phyloP scores from a whole-genome alignment of 352 stramenopile species.

The Phytophthora citricola region DNA sequence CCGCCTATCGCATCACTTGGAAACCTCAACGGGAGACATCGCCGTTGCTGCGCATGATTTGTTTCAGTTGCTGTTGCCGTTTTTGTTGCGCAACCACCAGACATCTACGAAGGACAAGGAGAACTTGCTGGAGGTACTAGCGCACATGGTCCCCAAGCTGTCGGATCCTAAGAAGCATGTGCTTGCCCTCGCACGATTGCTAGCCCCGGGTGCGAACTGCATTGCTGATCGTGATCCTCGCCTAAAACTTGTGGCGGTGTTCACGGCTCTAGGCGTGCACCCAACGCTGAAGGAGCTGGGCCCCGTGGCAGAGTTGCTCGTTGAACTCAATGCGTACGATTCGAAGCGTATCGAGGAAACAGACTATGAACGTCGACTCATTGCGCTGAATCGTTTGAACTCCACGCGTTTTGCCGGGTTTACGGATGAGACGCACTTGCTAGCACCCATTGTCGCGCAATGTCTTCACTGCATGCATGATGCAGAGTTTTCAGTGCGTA shows the following conservation, averaged over 20 bases:
- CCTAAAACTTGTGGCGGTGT: constrained; percentile 73
- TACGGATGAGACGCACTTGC: constrained; percentile 57
- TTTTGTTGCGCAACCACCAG: constrained; percentile 85
- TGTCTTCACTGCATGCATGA: constrained; percentile 88
- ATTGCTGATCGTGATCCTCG: constrained; percentile 67
- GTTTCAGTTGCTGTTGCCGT: constrained; percentile 87
- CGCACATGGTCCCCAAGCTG: constrained; percentile 80
- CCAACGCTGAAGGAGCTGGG: constrained; percentile 38
- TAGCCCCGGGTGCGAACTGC: constrained; percentile 79
- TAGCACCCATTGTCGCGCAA: constrained; percentile 83
- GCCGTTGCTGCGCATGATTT: constrained; percentile 67
- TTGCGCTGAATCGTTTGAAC: constrained; percentile 78
- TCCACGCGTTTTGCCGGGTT: constrained; percentile 68
- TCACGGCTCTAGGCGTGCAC: constrained; percentile 67
- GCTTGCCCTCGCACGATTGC: constrained; percentile 73
- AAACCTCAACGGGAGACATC: constrained; percentile 40
- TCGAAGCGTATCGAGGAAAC: constrained; percentile 83
- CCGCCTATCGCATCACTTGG: constrained; percentile 72
- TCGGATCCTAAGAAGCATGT: constrained; percentile 79
- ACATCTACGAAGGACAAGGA: constrained; percentile 78
- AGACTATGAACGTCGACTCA: constrained; percentile 83
- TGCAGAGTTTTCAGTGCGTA: constrained; percentile 85
- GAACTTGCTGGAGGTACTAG: constrained; percentile 80
- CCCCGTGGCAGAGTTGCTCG: constrained; percentile 55
- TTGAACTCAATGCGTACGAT: constrained; percentile 81